Evolutionary conservation across 2,329 filamentous ascomycete species (phyloP).

Genomic region (Scorias spongiosa): DNA sequence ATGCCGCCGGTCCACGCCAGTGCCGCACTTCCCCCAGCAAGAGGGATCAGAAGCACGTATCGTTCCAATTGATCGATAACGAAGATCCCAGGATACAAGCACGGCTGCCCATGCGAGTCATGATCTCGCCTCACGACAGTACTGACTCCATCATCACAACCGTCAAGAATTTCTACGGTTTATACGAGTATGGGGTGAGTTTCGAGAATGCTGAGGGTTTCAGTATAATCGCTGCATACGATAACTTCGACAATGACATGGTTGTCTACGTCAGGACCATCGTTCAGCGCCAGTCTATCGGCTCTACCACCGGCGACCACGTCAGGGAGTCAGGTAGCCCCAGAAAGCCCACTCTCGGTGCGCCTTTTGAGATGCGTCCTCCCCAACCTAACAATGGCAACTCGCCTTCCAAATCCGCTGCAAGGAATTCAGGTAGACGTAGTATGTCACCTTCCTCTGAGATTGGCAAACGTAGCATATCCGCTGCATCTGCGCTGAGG

Average conservation of each 20-base stretch:
- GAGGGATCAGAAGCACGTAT: slow-evolving; percentile 50
- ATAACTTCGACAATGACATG: slow-evolving; percentile 90
- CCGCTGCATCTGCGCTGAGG: slow-evolving; percentile 46
- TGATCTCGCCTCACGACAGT: slow-evolving; percentile 89
- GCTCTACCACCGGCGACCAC: slow-evolving; percentile 8
- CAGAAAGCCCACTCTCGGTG: slow-evolving; percentile 43
- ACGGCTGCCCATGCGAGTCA: slow-evolving; percentile 69
- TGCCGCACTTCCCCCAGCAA: slow-evolving; percentile 18
- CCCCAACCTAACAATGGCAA: slow-evolving; percentile 44
- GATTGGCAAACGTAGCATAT: slow-evolving; percentile 57
- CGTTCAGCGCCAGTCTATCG: slow-evolving; percentile 6
- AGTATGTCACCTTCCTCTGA: slow-evolving; percentile 60
- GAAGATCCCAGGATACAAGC: slow-evolving; percentile 30
- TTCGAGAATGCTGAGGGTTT: slow-evolving; percentile 85
- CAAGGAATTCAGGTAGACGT: slow-evolving; percentile 56
- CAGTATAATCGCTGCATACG: slow-evolving; percentile 86
- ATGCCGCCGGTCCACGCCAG: slow-evolving; percentile 10
- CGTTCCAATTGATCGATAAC: slow-evolving; percentile 54
- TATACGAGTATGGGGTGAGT: slow-evolving; percentile 82
- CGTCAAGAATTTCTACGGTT: slow-evolving; percentile 96
- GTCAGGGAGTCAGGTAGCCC: slow-evolving; percentile 23
- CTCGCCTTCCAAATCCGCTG: slow-evolving; percentile 51
- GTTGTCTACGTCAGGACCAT: slow-evolving; percentile 65
- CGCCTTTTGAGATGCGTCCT: slow-evolving; percentile 49
- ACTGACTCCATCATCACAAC: slow-evolving; percentile 97